A percentile compares a stretch with the other conserved stretches of the same genome.
Conservation (phyloP, 441 rosid species). For the Populus trichocarpa region DNA sequence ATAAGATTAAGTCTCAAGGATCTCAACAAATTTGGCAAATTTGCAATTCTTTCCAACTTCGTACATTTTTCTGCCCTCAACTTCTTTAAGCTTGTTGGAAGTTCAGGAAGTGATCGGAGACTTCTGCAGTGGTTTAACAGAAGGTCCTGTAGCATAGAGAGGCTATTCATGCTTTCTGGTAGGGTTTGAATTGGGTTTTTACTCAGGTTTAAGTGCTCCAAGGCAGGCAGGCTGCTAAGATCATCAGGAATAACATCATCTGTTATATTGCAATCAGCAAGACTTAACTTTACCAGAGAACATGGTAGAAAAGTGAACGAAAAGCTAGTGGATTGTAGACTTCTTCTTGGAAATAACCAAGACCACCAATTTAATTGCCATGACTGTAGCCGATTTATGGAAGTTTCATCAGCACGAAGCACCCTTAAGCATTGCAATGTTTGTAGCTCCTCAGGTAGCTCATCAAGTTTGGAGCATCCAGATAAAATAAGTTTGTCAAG, state of each 20-base stretch:
- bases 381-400: neutral
- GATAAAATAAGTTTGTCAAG: slow-evolving; percentile 27
- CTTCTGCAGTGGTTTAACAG: slow-evolving; percentile 12
- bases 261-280: slow-evolving; percentile 16
- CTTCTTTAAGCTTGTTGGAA: slow-evolving; percentile 15
- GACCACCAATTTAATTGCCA: slow-evolving; percentile 3
- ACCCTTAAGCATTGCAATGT: slow-evolving; percentile 12
- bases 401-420: slow-evolving; percentile 19
- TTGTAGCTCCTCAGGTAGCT: slow-evolving; percentile 12
- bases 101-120: slow-evolving; percentile 20
- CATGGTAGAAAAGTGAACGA: slow-evolving; percentile 9
- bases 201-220: slow-evolving; percentile 16
- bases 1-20: slow-evolving; percentile 10
- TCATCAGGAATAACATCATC: neutral
- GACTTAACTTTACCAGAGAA: slow-evolving; percentile 14
- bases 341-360: slow-evolving; percentile 12
- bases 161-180: slow-evolving; percentile 6
- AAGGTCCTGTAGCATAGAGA: slow-evolving; percentile 18
- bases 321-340: neutral
- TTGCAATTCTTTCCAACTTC: slow-evolving; percentile 9
- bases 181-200: slow-evolving; percentile 14
- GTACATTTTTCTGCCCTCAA: slow-evolving; percentile 15
- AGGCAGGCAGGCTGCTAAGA: slow-evolving; percentile 4
- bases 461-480: slow-evolving; percentile 21
- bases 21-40: slow-evolving; percentile 7